phyloP scores from a whole-genome alignment of 495 filamentous ascomycete species.

The Daldinia caldariorum region DNA sequence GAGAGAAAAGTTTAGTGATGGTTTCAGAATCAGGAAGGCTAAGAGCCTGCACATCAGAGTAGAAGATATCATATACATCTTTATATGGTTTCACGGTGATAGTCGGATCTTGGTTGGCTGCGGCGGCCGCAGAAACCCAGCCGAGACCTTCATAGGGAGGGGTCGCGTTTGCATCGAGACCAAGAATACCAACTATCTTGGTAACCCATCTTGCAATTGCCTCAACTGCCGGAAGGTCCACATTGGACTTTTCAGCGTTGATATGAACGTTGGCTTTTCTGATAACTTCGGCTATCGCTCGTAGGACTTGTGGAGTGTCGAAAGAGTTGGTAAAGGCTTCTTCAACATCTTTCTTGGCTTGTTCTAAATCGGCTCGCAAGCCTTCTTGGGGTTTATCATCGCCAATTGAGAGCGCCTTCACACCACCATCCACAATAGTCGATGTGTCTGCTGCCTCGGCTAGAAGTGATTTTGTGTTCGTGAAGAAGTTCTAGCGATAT shows the following conservation, averaged over 20 bases:
- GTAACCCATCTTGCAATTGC: constrained; percentile 82
- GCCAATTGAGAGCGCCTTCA: constrained; percentile 56
- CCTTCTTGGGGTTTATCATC: constrained; percentile 43
- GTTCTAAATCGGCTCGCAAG: constrained; percentile 61
- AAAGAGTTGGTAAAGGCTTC: constrained; percentile 85
- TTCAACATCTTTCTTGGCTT: constrained; percentile 71
- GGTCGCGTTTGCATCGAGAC: constrained; percentile 75
- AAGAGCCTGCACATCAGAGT: constrained; percentile 51
- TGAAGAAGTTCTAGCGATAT: constrained; percentile 81
- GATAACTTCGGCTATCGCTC: constrained; percentile 76
- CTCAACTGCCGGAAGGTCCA: constrained; percentile 65
- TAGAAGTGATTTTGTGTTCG: constrained; percentile 72
- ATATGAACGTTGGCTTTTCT: constrained; percentile 78
- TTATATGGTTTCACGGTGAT: constrained; percentile 59
- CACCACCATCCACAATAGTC: constrained; percentile 47
- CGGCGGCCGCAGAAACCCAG: constrained; percentile 78
- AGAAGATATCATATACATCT: constrained; percentile 51
- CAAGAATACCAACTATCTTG: constrained; percentile 82
- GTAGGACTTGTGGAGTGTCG: constrained; percentile 83
- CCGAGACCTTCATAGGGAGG: constrained; percentile 72
- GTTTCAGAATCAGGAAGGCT: constrained; percentile 43
- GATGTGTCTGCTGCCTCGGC: constrained; percentile 51
- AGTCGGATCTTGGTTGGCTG: constrained; percentile 55
- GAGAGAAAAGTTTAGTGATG: constrained; percentile 50
- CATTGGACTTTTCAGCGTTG: constrained; percentile 56